These are phyloP conservation scores for Rubia balearica DNA, from an alignment of 305 asterid species.

Conservation along the genomic window DNA sequence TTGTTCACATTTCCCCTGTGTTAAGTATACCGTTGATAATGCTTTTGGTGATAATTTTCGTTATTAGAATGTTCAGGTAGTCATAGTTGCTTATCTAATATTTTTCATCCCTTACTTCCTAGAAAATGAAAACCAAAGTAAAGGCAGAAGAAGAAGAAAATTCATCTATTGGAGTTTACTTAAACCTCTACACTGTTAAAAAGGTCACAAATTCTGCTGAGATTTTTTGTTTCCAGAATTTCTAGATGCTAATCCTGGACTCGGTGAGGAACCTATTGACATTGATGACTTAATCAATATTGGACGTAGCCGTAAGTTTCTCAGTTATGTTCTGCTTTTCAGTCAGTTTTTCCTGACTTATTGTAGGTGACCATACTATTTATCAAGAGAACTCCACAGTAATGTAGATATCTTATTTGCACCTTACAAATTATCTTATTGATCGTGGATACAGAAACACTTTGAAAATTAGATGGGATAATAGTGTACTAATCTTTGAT, in stretches of 20 bases:
- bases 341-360: constrained; percentile 20
- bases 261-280: constrained; percentile 95
- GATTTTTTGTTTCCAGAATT: constrained; percentile 42
- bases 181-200: background rate
- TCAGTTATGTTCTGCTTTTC: constrained; percentile 18
- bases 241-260: constrained; percentile 52
- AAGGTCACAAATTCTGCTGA: background rate
- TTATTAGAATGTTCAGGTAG: background rate
- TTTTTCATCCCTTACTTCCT: background rate
- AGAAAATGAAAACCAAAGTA: background rate
- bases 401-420: constrained; percentile 88
- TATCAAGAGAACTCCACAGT: constrained; percentile 86
- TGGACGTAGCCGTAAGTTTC: constrained; percentile 84
- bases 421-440: constrained; percentile 96
- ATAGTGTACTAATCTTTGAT: constrained; percentile 89
- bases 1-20: constrained; percentile 73
- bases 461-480: constrained; percentile 60
- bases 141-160: background rate
- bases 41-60: background rate
- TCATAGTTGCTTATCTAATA: background rate
- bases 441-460: constrained; percentile 72
- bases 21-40: background rate
- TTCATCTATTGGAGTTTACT: background rate
- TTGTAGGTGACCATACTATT: constrained; percentile 88
- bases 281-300: constrained; percentile 94